Conservation (phyloP, 2,329 filamentous ascomycete genomes). For the Graphiopsis chlorocephala region DNA sequence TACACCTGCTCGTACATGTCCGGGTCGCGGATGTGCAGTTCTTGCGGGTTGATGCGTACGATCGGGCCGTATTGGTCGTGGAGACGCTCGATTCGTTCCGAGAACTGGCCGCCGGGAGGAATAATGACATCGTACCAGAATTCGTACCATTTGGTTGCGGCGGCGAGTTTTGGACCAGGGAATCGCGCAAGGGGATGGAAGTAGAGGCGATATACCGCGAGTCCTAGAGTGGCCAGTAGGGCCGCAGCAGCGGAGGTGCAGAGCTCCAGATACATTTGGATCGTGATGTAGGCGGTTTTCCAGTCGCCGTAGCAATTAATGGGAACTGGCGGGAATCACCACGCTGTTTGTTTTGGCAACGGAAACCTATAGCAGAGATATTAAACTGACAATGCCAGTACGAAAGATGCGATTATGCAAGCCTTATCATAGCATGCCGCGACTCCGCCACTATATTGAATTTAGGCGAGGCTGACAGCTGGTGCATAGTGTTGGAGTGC, state of each 20-base stretch:
- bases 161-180: neutral
- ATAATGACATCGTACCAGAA: neutral
- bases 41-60: slow-evolving; percentile 48
- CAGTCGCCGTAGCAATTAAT: too few species aligned
- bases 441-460: too few species aligned
- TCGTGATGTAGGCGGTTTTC: too few species aligned
- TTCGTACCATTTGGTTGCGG: neutral
- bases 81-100: slow-evolving; percentile 24
- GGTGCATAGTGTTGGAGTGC: too few species aligned
- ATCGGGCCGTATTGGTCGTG: slow-evolving; percentile 47
- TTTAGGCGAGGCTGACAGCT: too few species aligned
- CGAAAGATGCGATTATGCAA: too few species aligned
- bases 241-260: neutral
- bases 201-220: neutral
- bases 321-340: too few species aligned
- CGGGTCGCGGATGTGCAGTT: slow-evolving; percentile 41
- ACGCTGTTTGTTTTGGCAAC: too few species aligned
- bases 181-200: neutral
- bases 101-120: neutral
- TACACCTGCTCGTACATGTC: neutral
- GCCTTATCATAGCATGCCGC: too few species aligned
- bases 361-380: too few species aligned
- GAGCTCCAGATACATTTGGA: too few species aligned
- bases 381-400: too few species aligned
- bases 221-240: neutral